Evolutionary conservation across 2,329 filamentous ascomycete species (phyloP).

Genomic region (Lizonia empirigonia): DNA sequence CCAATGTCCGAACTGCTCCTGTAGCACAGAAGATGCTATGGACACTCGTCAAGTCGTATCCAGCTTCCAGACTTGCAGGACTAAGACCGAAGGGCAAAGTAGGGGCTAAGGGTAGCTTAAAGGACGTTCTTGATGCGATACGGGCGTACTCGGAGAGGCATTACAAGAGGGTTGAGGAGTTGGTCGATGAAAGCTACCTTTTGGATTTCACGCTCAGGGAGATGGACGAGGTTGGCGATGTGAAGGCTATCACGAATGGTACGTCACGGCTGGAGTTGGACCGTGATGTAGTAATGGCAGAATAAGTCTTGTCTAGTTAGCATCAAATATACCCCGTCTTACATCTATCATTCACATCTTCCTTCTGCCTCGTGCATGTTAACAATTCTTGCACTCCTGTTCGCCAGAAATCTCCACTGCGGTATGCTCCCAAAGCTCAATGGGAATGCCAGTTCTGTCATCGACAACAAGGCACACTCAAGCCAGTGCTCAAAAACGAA

Average conservation of each 20-base stretch:
- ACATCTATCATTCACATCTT: neutral
- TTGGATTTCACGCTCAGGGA: constrained; percentile 91
- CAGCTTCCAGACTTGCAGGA: constrained; percentile 75
- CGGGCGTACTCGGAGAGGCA: constrained; percentile 91
- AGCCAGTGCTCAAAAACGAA: neutral
- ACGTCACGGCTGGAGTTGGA: constrained; percentile 27
- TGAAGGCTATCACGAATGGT: constrained; percentile 35
- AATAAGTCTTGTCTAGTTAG: constrained; percentile 17
- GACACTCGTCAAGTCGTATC: constrained; percentile 79
- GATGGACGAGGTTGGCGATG: constrained; percentile 73
- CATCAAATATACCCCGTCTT: constrained; percentile 20
- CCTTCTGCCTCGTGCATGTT: neutral
- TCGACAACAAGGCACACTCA: neutral
- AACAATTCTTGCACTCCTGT: neutral
- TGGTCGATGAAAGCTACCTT: constrained; percentile 92
- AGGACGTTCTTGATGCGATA: constrained; percentile 85
- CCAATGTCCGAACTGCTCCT: constrained; percentile 83
- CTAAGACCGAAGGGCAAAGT: constrained; percentile 55
- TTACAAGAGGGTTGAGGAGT: constrained; percentile 84
- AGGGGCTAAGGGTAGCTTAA: constrained; percentile 57
- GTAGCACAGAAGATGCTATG: constrained; percentile 86
- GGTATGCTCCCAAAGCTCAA: too few species aligned
- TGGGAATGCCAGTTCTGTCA: neutral
- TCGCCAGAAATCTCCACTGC: neutral
- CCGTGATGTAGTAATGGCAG: constrained; percentile 42